phyloP scores from a whole-genome alignment of 805 yeast genomes.

The Komagataella mondaviorum region DNA sequence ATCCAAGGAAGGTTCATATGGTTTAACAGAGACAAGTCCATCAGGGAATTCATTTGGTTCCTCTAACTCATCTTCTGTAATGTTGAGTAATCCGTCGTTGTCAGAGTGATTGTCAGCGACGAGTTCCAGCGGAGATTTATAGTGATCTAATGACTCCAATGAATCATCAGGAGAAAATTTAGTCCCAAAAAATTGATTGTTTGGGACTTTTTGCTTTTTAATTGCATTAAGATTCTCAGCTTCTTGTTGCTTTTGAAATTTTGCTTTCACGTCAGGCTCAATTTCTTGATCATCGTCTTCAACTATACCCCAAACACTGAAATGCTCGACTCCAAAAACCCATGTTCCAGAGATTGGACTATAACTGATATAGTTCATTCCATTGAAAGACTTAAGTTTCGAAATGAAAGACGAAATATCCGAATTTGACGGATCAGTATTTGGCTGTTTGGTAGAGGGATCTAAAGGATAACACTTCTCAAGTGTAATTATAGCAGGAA shows the following conservation, averaged over 20 bases:
- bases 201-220: slow-evolving; percentile 8
- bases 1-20: slow-evolving; percentile 52
- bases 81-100: slow-evolving; percentile 1
- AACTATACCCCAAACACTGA: slow-evolving; percentile 86
- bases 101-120: slow-evolving; percentile 8
- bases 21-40: slow-evolving; percentile 44
- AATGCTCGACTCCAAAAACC: slow-evolving; percentile 80
- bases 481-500: slow-evolving; percentile 61
- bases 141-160: slow-evolving; percentile 10
- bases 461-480: slow-evolving; percentile 44
- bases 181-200: slow-evolving; percentile 4
- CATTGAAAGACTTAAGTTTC: slow-evolving; percentile 38
- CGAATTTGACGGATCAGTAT: slow-evolving; percentile 18
- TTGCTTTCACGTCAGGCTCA: slow-evolving; percentile 29
- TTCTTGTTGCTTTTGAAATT: slow-evolving; percentile 15
- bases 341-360: slow-evolving; percentile 64
- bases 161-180: slow-evolving; percentile 14
- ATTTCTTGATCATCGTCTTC: slow-evolving; percentile 49
- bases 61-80: not conserved
- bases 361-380: slow-evolving; percentile 71
- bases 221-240: slow-evolving; percentile 10
- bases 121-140: slow-evolving; percentile 3
- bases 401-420: slow-evolving; percentile 34
- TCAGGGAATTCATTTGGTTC: slow-evolving; percentile 3
- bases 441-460: slow-evolving; percentile 11